Conservation (phyloP, 768 basidiomycete genomes). For the Phylloporus sp. region DNA sequence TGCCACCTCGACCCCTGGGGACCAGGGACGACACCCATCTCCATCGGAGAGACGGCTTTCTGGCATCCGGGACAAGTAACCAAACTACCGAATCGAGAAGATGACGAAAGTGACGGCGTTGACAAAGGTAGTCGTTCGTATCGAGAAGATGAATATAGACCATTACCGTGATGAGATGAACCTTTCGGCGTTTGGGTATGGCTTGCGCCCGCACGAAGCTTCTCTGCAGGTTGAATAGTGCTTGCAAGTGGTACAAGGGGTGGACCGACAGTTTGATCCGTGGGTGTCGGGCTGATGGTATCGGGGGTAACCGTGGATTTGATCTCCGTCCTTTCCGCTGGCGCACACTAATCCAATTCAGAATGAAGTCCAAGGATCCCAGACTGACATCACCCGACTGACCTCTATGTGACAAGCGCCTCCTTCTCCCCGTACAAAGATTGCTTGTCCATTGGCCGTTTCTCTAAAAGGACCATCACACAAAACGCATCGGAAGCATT, state of each 20-base stretch:
- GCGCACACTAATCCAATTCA: constrained; percentile 36
- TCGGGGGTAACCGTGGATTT: constrained; percentile 12
- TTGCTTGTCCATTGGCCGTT: constrained; percentile 52
- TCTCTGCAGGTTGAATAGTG: constrained; percentile 10
- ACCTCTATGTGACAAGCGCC: constrained; percentile 69
- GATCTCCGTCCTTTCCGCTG: constrained; percentile 29
- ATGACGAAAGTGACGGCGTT: constrained; percentile 12
- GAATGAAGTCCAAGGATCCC: constrained; percentile 8
- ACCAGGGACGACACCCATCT: constrained; percentile 78
- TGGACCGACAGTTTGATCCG: constrained; percentile 12
- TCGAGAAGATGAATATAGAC: constrained; percentile 27
- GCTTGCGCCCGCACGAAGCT: neutral
- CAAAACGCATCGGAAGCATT: constrained; percentile 69
- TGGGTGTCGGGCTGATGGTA: constrained; percentile 8
- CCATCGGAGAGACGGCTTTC: constrained; percentile 74
- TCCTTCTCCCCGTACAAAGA: constrained; percentile 61
- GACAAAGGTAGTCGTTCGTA: constrained; percentile 24
- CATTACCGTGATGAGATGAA: constrained; percentile 11
- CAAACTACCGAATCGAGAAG: constrained; percentile 34
- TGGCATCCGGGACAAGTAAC: constrained; percentile 72
- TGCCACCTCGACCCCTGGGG: constrained; percentile 84
- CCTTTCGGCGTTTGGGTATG: constrained; percentile 11
- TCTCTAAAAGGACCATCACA: constrained; percentile 65
- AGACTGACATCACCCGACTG: constrained; percentile 1
- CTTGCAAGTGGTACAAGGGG: constrained; percentile 20